These are phyloP conservation scores for Epichloe scottii DNA, from an alignment of 2,329 filamentous ascomycete genomes.

Conservation along the genomic window DNA sequence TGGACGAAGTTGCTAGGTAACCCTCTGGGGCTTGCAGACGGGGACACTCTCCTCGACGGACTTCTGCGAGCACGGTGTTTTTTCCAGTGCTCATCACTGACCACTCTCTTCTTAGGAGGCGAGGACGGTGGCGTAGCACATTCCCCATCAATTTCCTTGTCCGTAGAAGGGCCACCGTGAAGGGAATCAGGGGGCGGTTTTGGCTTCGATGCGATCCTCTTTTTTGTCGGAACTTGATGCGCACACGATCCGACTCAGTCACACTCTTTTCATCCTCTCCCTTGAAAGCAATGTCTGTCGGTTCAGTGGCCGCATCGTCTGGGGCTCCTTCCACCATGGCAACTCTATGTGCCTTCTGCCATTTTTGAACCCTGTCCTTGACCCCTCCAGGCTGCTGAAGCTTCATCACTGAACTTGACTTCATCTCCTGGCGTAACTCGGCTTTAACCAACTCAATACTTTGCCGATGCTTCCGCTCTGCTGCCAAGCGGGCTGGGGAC, in stretches of 20 bases:
- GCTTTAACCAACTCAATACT: conserved; percentile 48
- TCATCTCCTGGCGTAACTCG: conserved; percentile 39
- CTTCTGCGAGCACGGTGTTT: conserved; percentile 43
- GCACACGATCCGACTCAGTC: conserved; percentile 46
- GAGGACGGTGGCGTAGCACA: conserved; percentile 22
- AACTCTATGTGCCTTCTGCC: conserved; percentile 67
- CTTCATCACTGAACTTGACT: conserved; percentile 43
- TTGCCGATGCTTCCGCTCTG: conserved; percentile 39
- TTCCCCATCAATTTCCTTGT: conserved; percentile 11
- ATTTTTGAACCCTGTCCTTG: conserved; percentile 66
- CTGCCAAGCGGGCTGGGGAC: conserved; percentile 41
- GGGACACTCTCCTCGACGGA: conserved; percentile 30
- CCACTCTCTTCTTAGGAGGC: conserved; percentile 78
- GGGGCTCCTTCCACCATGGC: conserved; percentile 43
- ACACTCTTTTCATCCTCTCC: conserved; percentile 45
- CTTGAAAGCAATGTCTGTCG: conserved; percentile 48
- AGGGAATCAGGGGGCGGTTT: conserved; percentile 13
- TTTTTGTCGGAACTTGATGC: conserved; percentile 43
- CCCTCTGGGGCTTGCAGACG: conserved; percentile 12
- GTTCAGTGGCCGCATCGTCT: conserved; percentile 40
- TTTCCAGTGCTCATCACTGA: conserved; percentile 88
- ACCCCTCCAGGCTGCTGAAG: conserved; percentile 55
- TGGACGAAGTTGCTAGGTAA: conserved; percentile 48
- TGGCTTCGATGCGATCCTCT: conserved; percentile 20
- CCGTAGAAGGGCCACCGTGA: conserved; percentile 14